A percentile compares a stretch with the other conserved stretches of the same genome.
Conservation (phyloP, 2,329 filamentous ascomycete genomes). For the Cyphellophora europaea region DNA sequence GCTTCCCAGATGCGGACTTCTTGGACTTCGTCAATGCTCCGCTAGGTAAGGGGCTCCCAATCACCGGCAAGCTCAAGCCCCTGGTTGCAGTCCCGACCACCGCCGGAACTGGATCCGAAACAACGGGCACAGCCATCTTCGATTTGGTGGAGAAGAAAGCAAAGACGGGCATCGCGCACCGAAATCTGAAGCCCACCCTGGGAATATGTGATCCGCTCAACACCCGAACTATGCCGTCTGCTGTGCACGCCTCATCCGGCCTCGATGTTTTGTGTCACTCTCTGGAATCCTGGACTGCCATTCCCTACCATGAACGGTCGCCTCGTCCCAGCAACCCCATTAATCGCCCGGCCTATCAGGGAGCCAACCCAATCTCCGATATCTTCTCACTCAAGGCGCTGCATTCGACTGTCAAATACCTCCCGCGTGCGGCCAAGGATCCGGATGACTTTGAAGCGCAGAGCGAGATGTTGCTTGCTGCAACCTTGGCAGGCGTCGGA, state of each 20-base stretch:
- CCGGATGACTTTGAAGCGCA: conserved; percentile 90
- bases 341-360: conserved; percentile 86
- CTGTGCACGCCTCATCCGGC: conserved; percentile 84
- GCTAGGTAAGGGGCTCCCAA: conserved; percentile 71
- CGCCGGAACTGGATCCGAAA: conserved; percentile 83
- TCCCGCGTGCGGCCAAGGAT: conserved; percentile 76
- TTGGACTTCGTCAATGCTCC: conserved; percentile 97
- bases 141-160: conserved; percentile 81
- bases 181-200: conserved; percentile 88
- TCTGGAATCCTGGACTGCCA: conserved; percentile 94
- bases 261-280: conserved; percentile 93
- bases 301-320: conserved; percentile 78
- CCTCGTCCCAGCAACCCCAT: conserved; percentile 85
- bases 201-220: conserved; percentile 83
- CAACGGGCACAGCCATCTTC: conserved; percentile 96
- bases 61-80: conserved; percentile 61
- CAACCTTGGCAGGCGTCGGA: conserved; percentile 87
- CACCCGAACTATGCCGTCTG: conserved; percentile 89
- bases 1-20: conserved; percentile 85
- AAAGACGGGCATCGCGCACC: conserved; percentile 92
- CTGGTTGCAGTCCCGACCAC: conserved; percentile 79
- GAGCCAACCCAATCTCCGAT: conserved; percentile 94
- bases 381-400: conserved; percentile 90
- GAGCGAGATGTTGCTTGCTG: conserved; percentile 87
- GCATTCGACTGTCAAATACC: conserved; percentile 76